These are phyloP conservation scores for Gossypium ekmanianum DNA, from an alignment of 345 rosid species.

Conservation along the genomic window DNA sequence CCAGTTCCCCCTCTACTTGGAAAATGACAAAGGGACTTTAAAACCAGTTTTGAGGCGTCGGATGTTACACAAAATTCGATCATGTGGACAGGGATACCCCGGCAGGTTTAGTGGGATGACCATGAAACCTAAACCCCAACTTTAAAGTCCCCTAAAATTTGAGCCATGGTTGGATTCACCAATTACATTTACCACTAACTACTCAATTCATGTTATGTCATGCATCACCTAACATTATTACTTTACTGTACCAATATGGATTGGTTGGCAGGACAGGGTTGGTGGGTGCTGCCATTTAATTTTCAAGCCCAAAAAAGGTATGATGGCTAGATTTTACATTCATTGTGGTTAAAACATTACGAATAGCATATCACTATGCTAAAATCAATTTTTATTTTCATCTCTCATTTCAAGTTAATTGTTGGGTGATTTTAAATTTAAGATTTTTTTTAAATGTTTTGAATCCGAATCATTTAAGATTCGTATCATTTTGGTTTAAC, in stretches of 20 bases:
- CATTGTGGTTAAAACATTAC: neutral
- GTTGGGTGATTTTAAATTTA: no score
- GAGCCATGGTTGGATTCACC: neutral
- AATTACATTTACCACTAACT: neutral
- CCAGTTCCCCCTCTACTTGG: neutral
- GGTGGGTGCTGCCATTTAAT: neutral
- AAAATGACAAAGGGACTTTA: neutral
- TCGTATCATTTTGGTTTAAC: no score
- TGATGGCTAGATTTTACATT: neutral
- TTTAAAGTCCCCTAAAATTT: no score
- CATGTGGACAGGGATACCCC: neutral
- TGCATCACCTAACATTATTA: neutral
- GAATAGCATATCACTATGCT: no score
- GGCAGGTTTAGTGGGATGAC: neutral
- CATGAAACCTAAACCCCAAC: neutral
- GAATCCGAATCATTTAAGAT: rapidly evolving
- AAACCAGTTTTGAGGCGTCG: neutral
- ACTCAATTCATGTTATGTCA: no score
- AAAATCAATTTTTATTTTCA: no score
- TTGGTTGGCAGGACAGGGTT: neutral
- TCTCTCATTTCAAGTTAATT: no score
- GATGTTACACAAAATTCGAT: neutral
- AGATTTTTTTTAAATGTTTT: no score
- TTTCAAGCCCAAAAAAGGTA: neutral
- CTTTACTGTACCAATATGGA: neutral